Conservation (phyloP, 495 filamentous ascomycete genomes). For the Neurospora sp. region DNA sequence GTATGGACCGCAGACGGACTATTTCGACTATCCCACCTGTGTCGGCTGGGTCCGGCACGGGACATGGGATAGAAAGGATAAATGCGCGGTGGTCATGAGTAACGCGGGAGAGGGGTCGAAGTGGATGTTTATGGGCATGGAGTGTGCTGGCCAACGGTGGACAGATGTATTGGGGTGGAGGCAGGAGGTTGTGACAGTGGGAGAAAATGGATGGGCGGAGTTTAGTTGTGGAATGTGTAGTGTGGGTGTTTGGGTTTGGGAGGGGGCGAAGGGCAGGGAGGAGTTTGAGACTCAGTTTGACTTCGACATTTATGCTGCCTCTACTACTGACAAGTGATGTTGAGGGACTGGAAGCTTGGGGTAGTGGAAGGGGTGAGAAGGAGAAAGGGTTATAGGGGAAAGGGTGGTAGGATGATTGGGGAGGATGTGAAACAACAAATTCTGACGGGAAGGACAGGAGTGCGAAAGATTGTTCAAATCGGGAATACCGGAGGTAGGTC, state of each 20-base stretch:
- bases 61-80: constrained; percentile 37
- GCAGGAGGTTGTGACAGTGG: constrained; percentile 37
- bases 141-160: constrained; percentile 48
- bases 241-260: constrained; percentile 53
- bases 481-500: not conserved
- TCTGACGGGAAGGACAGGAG: not conserved
- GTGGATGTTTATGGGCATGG: constrained; percentile 52
- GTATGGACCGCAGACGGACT: constrained; percentile 58
- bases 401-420: not conserved
- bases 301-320: not conserved
- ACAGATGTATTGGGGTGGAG: constrained; percentile 48
- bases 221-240: constrained; percentile 45
- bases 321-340: not conserved
- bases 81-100: constrained; percentile 51
- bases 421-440: not conserved
- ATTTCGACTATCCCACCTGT: constrained; percentile 56
- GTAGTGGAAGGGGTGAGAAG: not conserved
- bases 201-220: constrained; percentile 42
- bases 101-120: constrained; percentile 41
- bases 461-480: not conserved
- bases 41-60: constrained; percentile 62
- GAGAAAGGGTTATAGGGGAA: not conserved
- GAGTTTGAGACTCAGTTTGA: constrained; percentile 23
- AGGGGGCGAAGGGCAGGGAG: constrained; percentile 42
- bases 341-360: not conserved